phyloP scores from a whole-genome alignment of 805 yeast species.

The Saccharomyces kudriavzevii region DNA sequence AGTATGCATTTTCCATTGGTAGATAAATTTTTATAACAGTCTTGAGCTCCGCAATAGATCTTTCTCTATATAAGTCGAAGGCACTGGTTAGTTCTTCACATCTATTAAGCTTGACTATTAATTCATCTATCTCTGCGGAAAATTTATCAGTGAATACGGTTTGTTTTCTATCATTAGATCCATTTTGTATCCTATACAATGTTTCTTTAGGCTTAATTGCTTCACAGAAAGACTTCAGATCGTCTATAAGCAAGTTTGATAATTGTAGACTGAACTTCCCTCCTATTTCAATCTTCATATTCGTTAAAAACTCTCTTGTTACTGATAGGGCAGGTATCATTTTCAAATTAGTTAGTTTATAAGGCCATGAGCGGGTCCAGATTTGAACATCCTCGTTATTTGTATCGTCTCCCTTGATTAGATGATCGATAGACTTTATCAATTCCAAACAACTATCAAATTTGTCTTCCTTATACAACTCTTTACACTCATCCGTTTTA shows the following conservation, averaged over 20 bases:
- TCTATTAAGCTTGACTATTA: conserved; percentile 49
- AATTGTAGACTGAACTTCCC: conserved; percentile 56
- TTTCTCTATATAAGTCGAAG: conserved; percentile 56
- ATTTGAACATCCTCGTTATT: conserved; percentile 20
- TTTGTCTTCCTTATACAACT: conserved; percentile 29
- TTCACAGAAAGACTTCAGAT: conserved; percentile 52
- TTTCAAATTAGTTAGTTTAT: conserved; percentile 26
- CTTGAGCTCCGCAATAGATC: conserved; percentile 63
- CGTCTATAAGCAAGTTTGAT: conserved; percentile 46
- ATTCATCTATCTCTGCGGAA: conserved; percentile 37
- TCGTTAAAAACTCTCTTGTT: conserved; percentile 45
- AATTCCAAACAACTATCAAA: conserved; percentile 49
- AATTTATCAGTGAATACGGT: conserved; percentile 34
- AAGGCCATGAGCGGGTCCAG: conserved; percentile 37
- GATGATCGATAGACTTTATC: conserved; percentile 47
- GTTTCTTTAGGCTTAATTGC: conserved; percentile 42
- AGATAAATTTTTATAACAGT: conserved; percentile 56
- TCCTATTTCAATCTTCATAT: conserved; percentile 58
- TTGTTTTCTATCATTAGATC: conserved; percentile 32
- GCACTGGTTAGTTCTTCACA: conserved; percentile 57
- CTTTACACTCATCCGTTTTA: conserved; percentile 36
- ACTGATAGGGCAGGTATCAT: conserved; percentile 27
- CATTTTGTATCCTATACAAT: conserved; percentile 36
- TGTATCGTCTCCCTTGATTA: conserved; percentile 47
- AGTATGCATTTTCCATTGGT: conserved; percentile 39